Percentiles rank a stretch among this genome's conserved stretches.
These are phyloP conservation scores for Tanozyma kutaoensis DNA, from an alignment of 805 yeast species.

Conservation along the genomic window DNA sequence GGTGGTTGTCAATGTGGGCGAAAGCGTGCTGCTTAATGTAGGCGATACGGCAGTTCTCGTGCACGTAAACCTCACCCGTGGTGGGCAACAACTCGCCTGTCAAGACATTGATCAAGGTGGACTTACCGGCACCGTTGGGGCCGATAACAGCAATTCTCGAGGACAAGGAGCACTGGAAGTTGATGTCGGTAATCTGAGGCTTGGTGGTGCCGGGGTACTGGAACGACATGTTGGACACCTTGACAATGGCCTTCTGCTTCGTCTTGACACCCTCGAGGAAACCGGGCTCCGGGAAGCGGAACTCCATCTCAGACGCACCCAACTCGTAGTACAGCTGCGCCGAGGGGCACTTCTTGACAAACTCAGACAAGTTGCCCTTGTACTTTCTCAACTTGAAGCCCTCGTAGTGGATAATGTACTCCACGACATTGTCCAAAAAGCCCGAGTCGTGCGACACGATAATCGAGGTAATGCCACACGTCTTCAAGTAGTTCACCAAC, in stretches of 20 bases:
- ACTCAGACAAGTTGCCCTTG: constrained; percentile 99
- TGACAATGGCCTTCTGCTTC: constrained; percentile 98
- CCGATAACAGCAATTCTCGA: constrained; percentile 99
- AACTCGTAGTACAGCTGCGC: constrained; percentile 98
- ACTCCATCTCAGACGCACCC: constrained; percentile 95
- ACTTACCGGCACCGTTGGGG: constrained; percentile 99
- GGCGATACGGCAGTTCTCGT: constrained; percentile 99
- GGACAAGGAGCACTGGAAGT: constrained; percentile 98
- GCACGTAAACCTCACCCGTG: constrained; percentile 96
- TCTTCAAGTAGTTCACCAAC: constrained; percentile 97
- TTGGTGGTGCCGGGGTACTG: constrained; percentile 98
- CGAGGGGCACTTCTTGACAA: constrained; percentile 96
- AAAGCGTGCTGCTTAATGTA: constrained; percentile 99
- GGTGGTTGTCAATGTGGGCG: constrained; percentile 97
- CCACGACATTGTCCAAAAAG: constrained; percentile 93
- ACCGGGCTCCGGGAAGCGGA: constrained; percentile 99
- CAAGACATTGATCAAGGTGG: constrained; percentile 95
- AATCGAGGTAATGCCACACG: constrained; percentile 97
- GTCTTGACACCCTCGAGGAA: constrained; percentile 99
- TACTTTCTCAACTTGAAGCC: constrained; percentile 99
- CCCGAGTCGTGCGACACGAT: constrained; percentile 99
- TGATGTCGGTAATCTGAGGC: constrained; percentile 85
- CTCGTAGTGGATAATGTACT: constrained; percentile 99
- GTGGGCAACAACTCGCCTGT: constrained; percentile 99
- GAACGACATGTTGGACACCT: constrained; percentile 95